phyloP scores from a whole-genome alignment of 345 rosid species.

The Cardiospermum halicacabum region DNA sequence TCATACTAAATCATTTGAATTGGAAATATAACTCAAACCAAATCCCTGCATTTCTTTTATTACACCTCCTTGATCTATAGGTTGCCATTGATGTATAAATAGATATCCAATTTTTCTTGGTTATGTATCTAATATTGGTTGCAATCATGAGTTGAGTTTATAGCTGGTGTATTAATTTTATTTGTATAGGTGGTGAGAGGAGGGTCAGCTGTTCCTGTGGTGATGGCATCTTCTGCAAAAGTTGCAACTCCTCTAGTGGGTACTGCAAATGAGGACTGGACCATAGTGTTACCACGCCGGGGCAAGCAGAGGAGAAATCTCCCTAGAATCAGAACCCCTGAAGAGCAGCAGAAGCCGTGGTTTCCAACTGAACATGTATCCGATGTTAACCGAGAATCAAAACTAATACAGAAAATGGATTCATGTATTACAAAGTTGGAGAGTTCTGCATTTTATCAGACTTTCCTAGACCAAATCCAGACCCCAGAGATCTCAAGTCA shows the following conservation, averaged over 20 bases:
- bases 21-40: no score
- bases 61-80: no score
- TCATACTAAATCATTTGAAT: no score
- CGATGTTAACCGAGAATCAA: conserved; percentile 46
- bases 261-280: conserved; percentile 58
- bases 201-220: background rate
- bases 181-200: background rate
- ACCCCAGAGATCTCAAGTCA: conserved; percentile 35
- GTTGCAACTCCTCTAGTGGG: conserved; percentile 21
- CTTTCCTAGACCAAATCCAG: conserved; percentile 56
- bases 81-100: no score
- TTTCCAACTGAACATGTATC: conserved; percentile 42
- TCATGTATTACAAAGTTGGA: conserved; percentile 43
- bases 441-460: conserved; percentile 47
- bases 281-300: conserved; percentile 55
- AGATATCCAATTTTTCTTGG: no score
- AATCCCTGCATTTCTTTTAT: no score
- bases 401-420: conserved; percentile 48
- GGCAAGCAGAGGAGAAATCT: conserved; percentile 38
- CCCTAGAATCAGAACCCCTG: conserved; percentile 16
- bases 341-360: conserved; percentile 43
- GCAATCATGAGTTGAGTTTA: no score
- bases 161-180: no score
- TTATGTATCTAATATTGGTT: no score
- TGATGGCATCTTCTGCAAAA: conserved; percentile 47